Evolutionary conservation across 2,329 filamentous ascomycete species (phyloP).

Genomic region (Ophiostoma sp.): DNA sequence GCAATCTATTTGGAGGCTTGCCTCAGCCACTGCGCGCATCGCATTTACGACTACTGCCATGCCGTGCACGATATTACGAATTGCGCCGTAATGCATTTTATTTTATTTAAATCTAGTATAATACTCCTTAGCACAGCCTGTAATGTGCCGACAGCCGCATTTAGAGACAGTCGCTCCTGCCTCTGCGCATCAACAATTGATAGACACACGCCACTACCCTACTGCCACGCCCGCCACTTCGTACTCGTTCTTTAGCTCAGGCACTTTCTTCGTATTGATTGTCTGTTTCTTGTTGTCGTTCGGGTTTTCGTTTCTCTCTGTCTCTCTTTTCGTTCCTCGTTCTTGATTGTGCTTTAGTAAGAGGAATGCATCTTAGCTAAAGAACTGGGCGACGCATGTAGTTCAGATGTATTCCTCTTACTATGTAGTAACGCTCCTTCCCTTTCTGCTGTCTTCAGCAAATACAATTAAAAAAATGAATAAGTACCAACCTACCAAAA

Average conservation of each 20-base stretch:
- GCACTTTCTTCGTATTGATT: constrained; percentile 2
- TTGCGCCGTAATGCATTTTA: too few species aligned
- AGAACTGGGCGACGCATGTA: too few species aligned
- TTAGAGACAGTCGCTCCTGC: neutral
- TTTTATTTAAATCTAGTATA: too few species aligned
- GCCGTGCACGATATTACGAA: neutral
- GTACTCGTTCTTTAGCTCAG: constrained; percentile 13
- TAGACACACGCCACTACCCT: neutral
- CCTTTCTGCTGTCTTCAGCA: too few species aligned
- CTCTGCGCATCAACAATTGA: neutral
- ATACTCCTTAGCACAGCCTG: neutral
- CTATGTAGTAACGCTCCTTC: too few species aligned
- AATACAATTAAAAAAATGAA: too few species aligned
- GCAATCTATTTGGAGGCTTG: too few species aligned
- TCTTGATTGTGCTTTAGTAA: too few species aligned
- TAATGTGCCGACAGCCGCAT: neutral
- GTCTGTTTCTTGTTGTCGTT: neutral
- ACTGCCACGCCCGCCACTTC: neutral
- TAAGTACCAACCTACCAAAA: neutral
- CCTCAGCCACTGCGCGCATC: too few species aligned
- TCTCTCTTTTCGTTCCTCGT: neutral
- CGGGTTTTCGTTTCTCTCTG: neutral
- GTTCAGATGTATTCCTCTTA: too few species aligned
- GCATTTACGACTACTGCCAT: neutral
- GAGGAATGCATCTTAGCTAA: too few species aligned